These are phyloP conservation scores for Vitis hybrid DNA, from an alignment of 177 flowering plant genomes.

Conservation along the genomic window DNA sequence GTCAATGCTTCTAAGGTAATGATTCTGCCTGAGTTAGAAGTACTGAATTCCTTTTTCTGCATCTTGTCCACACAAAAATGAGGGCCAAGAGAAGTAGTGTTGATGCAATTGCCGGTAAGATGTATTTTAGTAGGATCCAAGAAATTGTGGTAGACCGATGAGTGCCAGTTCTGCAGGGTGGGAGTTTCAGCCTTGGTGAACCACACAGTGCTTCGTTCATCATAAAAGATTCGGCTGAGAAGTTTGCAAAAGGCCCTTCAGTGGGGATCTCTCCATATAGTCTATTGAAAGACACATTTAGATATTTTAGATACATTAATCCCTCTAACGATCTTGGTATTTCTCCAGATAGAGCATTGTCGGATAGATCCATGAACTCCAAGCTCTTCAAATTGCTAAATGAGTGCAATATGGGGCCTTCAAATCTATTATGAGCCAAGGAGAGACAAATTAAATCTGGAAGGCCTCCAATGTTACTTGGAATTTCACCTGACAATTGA, in stretches of 20 bases:
- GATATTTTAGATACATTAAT: slow-evolving; percentile 4
- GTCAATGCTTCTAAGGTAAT: too few species aligned
- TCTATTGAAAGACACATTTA: slow-evolving; percentile 17
- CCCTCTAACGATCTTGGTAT: slow-evolving; percentile 22
- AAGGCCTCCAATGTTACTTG: background rate
- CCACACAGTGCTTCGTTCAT: slow-evolving; percentile 17
- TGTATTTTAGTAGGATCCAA: background rate
- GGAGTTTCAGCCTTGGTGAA: slow-evolving; percentile 10
- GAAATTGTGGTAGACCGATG: background rate
- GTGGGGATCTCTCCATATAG: slow-evolving; percentile 21
- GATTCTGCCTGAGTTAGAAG: too few species aligned
- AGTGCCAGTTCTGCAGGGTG: background rate
- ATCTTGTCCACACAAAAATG: too few species aligned
- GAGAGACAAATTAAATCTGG: slow-evolving; percentile 1
- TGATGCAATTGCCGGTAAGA: background rate
- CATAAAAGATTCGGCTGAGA: slow-evolving; percentile 16
- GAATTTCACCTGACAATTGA: slow-evolving; percentile 16
- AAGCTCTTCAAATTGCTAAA: slow-evolving; percentile 15
- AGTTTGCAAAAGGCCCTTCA: slow-evolving; percentile 12
- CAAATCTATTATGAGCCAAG: slow-evolving; percentile 10
- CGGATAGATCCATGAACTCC: slow-evolving; percentile 34
- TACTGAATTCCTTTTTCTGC: too few species aligned
- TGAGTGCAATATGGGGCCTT: slow-evolving; percentile 16
- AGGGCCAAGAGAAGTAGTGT: too few species aligned
- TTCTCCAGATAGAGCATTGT: slow-evolving; percentile 19